These are phyloP conservation scores for Oryza glumipatula DNA, from an alignment of 176 grass and related monocot species.

Conservation along the genomic window DNA sequence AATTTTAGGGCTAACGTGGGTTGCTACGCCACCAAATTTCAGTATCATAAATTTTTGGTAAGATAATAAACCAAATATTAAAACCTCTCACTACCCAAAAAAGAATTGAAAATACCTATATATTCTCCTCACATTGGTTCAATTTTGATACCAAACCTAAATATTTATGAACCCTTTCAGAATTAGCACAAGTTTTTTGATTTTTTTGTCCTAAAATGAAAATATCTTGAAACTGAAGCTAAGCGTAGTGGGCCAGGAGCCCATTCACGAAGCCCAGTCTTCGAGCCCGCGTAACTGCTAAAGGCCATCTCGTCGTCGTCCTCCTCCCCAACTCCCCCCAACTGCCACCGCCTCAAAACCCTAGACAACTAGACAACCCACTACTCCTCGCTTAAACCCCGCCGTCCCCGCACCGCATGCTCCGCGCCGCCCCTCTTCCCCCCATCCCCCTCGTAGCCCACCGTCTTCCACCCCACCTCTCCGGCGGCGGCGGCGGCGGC, in stretches of 20 bases:
- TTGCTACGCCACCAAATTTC: no score
- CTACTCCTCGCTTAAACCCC: constrained; percentile 52
- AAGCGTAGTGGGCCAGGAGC: not conserved
- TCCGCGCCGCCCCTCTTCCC: not conserved
- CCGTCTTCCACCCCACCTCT: not conserved
- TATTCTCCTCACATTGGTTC: no score
- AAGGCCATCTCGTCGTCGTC: not conserved
- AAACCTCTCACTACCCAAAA: no score
- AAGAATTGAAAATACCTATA: no score
- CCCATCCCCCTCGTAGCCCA: not conserved
- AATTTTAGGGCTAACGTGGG: no score
- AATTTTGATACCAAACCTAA: no score
- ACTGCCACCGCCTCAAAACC: constrained; percentile 36
- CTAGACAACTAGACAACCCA: constrained; percentile 12
- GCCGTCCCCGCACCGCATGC: not conserved
- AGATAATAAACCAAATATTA: no score
- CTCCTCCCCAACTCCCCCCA: not conserved
- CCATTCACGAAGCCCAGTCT: not conserved
- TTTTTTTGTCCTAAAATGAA: no score
- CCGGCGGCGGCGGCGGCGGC: not conserved
- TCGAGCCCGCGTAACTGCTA: not conserved
- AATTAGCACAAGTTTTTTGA: no score
- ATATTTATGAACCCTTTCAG: no score
- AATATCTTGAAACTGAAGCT: not conserved
- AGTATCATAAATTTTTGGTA: no score